Conservation (phyloP, 2,329 filamentous ascomycete genomes). For the Rhynchosporium agropyri region DNA sequence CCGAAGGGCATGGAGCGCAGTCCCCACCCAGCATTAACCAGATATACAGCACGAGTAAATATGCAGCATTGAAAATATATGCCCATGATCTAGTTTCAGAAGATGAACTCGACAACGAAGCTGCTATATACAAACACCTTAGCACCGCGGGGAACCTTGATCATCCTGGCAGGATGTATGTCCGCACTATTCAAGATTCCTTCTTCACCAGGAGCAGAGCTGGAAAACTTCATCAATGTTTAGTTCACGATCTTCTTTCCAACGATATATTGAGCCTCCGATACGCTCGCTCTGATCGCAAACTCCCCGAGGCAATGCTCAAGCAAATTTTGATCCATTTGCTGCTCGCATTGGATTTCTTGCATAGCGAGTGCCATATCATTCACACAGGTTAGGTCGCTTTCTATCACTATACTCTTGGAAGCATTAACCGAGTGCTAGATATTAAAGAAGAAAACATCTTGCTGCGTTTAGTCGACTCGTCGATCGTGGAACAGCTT, state of each 20-base stretch:
- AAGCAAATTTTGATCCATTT: conserved; percentile 99
- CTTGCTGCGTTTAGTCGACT: conserved; percentile 31
- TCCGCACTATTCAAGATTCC: conserved; percentile 33
- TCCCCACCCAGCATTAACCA: conserved; percentile 24
- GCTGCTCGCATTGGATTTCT: conserved; percentile 87
- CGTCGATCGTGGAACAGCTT: conserved; percentile 33
- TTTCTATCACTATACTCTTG: conserved; percentile 24
- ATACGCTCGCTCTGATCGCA: conserved; percentile 25
- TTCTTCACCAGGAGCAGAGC: conserved; percentile 31
- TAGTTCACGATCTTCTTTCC: conserved; percentile 34
- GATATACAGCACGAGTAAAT: conserved; percentile 35
- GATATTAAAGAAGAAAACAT: conserved; percentile 37
- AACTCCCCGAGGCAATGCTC: conserved; percentile 55
- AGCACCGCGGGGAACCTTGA: conserved; percentile 29
- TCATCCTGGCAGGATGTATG: conserved; percentile 32
- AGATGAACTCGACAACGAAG: conserved; percentile 34
- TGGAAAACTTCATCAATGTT: conserved; percentile 32
- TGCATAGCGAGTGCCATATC: conserved; percentile 95
- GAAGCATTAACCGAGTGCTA: conserved; percentile 28
- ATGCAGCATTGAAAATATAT: conserved; percentile 35
- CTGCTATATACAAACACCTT: conserved; percentile 35
- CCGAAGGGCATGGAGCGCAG: conserved; percentile 24
- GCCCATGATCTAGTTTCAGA: conserved; percentile 33
- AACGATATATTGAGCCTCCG: conserved; percentile 31
- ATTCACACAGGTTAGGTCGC: conserved; percentile 76